Evolutionary conservation across 352 stramenopile species (phyloP).

Genomic region (Phytopythium litorale): DNA sequence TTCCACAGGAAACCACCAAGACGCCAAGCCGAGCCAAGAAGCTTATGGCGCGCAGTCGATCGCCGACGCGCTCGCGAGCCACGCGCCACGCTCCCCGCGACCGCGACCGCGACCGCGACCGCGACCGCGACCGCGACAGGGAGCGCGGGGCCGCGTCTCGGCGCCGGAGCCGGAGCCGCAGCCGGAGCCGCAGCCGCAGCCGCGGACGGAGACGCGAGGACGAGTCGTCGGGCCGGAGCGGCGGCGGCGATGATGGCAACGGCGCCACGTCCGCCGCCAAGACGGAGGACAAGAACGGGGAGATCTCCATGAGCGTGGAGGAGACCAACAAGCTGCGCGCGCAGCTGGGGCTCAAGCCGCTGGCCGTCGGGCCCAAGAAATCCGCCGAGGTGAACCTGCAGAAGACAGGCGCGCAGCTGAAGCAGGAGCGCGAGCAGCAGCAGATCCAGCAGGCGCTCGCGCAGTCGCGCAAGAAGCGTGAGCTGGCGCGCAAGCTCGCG

Average conservation of each 20-base stretch:
- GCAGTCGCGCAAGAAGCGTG: conserved; percentile 64
- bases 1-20: background rate
- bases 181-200: conserved; percentile 13
- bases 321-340: conserved; percentile 77
- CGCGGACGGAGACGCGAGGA: conserved; percentile 6
- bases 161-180: conserved; percentile 25
- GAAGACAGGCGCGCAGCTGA: conserved; percentile 57
- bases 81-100: conserved; percentile 12
- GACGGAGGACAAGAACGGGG: conserved; percentile 60
- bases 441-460: conserved; percentile 53
- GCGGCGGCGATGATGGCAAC: background rate
- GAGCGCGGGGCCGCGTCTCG: conserved; percentile 14
- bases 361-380: conserved; percentile 39
- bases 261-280: conserved; percentile 7
- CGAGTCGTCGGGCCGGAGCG: conserved; percentile 1
- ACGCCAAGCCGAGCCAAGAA: background rate
- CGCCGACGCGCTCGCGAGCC: conserved; percentile 19
- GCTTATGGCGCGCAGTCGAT: conserved; percentile 26
- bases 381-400: conserved; percentile 58
- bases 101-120: conserved; percentile 15
- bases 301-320: conserved; percentile 81
- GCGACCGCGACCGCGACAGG: background rate
- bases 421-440: conserved; percentile 37
- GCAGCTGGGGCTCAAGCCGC: conserved; percentile 70
- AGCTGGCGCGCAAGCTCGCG: conserved; percentile 62